These are phyloP conservation scores for Phytophthora sojae DNA, from an alignment of 352 stramenopile genomes.

Conservation along the genomic window DNA sequence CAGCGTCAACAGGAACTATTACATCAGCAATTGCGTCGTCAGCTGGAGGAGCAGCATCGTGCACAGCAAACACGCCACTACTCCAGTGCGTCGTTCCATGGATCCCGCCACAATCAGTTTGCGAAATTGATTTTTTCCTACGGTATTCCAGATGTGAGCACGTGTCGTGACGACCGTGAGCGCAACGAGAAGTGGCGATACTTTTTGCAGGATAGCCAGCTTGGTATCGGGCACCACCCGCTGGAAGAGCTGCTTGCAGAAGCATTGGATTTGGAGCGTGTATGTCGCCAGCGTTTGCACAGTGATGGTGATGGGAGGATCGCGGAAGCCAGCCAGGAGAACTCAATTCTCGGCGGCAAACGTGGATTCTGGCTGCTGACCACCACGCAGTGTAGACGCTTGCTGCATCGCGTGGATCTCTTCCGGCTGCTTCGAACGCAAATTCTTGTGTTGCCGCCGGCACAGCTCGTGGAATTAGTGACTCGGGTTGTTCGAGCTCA, in stretches of 20 bases:
- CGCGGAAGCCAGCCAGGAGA: slow-evolving; percentile 28
- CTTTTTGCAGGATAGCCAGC: slow-evolving; percentile 64
- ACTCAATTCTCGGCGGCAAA: slow-evolving; percentile 71
- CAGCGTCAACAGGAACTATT: slow-evolving; percentile 18
- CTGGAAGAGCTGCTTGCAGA: slow-evolving; percentile 61
- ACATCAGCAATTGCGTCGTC: slow-evolving; percentile 25
- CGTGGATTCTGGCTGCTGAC: slow-evolving; percentile 72
- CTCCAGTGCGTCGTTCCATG: slow-evolving; percentile 24
- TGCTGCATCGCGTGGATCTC: slow-evolving; percentile 83
- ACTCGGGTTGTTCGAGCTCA: slow-evolving; percentile 55
- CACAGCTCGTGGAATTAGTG: slow-evolving; percentile 69
- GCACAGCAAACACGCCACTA: slow-evolving; percentile 27
- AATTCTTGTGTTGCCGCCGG: slow-evolving; percentile 70
- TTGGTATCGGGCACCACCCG: slow-evolving; percentile 51
- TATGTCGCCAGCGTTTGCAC: slow-evolving; percentile 52
- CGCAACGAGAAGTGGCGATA: slow-evolving; percentile 83
- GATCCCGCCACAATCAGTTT: slow-evolving; percentile 70
- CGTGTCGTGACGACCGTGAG: slow-evolving; percentile 59
- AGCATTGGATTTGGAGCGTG: slow-evolving; percentile 67
- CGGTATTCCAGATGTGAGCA: slow-evolving; percentile 75
- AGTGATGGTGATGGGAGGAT: slow-evolving; percentile 8
- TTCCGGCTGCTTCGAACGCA: slow-evolving; percentile 79
- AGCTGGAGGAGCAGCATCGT: slow-evolving; percentile 33
- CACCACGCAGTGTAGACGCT: slow-evolving; percentile 57
- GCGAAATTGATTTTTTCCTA: slow-evolving; percentile 81